Base-by-base conservation (phyloP, 2,329 filamentous ascomycete genomes). In the Helotiales sp. region DNA sequence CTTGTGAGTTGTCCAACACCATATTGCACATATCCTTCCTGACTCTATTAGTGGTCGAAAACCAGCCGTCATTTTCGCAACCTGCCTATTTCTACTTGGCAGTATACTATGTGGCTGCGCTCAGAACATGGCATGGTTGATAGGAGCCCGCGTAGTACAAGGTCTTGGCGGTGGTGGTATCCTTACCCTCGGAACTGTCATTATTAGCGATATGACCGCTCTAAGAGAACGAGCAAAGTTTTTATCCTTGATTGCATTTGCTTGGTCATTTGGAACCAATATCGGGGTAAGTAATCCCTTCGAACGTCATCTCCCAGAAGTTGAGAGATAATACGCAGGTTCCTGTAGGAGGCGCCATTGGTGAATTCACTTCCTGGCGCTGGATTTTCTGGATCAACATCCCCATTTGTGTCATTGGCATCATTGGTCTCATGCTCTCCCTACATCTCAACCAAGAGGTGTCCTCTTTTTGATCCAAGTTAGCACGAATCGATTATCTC, bases 401-500 rank as follows among this genome's bases (percentile, higher is more conserved):
- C n/a, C 63, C 61, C 2, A 50, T 65, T 7, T 61, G 58, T 34
- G 54, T 57, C 12, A 36, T 57, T 15, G 46, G 46, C 3, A 47
- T 55, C 3, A 12, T 42, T 4, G 52, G 52, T 5, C 48, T 60
- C 13, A 38, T 56, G 22, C 60, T 55, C 19, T 29, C 55, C n/a
- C 55, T 62, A 5, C 52, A 58, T 34, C 27, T 62, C 3, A 31
- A 60, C 10, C 52, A 58, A 30, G 55, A 60, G 36, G 50, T 46
- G 8, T 54, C 54, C 12, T 60, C 56, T 29, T 36, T 62, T 31
- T 25, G 49, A n/a, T 40, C 27, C 31, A 60, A 60, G 30, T 71
- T 85, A 3, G 71, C 71, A 19, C 75, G 78, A 6, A 77, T 89
- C 19, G 86, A 90, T 67, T 89, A 81, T 76, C 53, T 82, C 19